Base-by-base conservation (phyloP, 2,329 filamentous ascomycete species). In the Rhynchosporium secalis region DNA sequence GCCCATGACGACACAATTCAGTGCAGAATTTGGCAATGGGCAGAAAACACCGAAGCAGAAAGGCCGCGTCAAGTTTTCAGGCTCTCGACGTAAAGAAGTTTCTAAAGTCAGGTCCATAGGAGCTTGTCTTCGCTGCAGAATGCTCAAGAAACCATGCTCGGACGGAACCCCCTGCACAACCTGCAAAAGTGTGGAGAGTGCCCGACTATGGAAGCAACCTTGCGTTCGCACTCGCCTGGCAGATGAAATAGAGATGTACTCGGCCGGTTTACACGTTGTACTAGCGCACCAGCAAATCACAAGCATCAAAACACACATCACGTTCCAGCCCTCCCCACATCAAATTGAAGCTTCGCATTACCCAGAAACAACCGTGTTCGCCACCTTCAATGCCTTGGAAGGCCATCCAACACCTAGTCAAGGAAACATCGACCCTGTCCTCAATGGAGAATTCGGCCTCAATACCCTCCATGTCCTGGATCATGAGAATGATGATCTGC, bases 101-200 rank as follows among this genome's bases (percentile, higher is more conserved):
- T 84, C 87, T 66, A 83, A 85, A 65, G 83, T 88, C 28, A 82
- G 86, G 29, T 85, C 86, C 68, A 81, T 86, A 41, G 86, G 86
- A 5, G 86, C 86, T 12, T 89, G 86, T 68, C 86, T 88, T 58
- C 78, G 86, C 49, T 89, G 86, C 69, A 80, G 85, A 43, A 87
- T 88, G 65, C 74, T 89, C 41, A 81, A 86, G 62, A 89, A 89
- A 75, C 86, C 84, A 1, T 89, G 86, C 69, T 86, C 84, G n/a
- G 82, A 80, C 62, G 86, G 84, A 38, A 83, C 80, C 6, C 85
- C 86, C 0, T 89, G 86, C 67, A 81, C 83, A 58, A 85, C 85
- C 1, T 89, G 86, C 65, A 80, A 81, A 64, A 87, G 85, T 69
- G 85, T 89, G 0, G 75, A 88, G 45, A 81, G 82, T 3, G 85